These are phyloP conservation scores for Fraxinus albicans DNA, from an alignment of 305 asterid genomes.

Conservation along the genomic window DNA sequence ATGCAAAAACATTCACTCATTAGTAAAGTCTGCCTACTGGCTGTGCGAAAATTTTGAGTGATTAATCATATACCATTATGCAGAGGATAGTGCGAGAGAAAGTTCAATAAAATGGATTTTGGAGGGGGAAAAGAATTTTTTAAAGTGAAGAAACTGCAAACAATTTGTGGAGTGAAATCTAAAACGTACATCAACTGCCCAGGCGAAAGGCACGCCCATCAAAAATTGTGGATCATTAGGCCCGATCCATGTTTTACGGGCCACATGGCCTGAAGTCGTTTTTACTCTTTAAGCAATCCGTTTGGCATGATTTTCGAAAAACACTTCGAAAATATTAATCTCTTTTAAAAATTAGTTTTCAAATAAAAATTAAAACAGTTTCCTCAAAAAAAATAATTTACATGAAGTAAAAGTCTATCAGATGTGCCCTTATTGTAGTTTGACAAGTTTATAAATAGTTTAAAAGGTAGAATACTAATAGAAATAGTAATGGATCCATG, in stretches of 20 bases:
- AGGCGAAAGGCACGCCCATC: slow-evolving; percentile 16
- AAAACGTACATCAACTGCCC: background rate
- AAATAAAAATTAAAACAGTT: too few relatives aligned
- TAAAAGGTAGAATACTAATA: too few relatives aligned
- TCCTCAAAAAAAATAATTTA: too few relatives aligned
- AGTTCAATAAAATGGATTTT: slow-evolving; percentile 19
- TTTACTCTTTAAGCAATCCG: too few relatives aligned
- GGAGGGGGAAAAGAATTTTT: slow-evolving; percentile 25
- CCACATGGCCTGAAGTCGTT: background rate
- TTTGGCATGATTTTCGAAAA: too few relatives aligned
- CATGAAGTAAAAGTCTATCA: too few relatives aligned
- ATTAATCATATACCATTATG: background rate
- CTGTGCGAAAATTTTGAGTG: background rate
- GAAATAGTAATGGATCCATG: too few relatives aligned
- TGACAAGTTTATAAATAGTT: too few relatives aligned
- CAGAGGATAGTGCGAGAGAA: background rate
- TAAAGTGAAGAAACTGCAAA: slow-evolving; percentile 18
- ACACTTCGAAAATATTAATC: too few relatives aligned
- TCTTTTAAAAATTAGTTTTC: too few relatives aligned
- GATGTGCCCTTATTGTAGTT: too few relatives aligned
- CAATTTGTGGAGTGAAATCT: slow-evolving; percentile 17
- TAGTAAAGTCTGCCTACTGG: background rate
- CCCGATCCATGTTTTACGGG: slow-evolving; percentile 43
- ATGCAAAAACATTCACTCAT: slow-evolving; percentile 23
- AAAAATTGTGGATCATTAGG: slow-evolving; percentile 46